phyloP scores from a whole-genome alignment of 768 basidiomycete genomes.

The Suillus lakei region DNA sequence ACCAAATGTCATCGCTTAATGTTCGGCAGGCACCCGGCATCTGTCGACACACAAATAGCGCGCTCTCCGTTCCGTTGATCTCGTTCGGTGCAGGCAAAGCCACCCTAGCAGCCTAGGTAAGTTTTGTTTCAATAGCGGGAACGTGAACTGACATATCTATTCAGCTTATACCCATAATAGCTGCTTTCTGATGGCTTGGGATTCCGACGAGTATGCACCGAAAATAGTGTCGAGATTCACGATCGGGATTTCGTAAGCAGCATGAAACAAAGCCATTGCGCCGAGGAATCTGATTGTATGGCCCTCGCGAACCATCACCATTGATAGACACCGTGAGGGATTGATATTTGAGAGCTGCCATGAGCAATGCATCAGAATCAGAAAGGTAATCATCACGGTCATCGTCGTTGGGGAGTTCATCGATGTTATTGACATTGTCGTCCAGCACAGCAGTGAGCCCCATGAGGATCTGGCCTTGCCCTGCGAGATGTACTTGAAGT shows the following conservation, averaged over 20 bases:
- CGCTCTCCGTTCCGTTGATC: too few species aligned
- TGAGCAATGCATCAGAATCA: not conserved
- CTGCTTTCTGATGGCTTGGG: too few species aligned
- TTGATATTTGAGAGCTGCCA: not conserved
- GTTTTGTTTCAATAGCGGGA: too few species aligned
- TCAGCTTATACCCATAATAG: too few species aligned
- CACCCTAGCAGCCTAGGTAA: too few species aligned
- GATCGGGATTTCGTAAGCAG: not conserved
- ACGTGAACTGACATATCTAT: too few species aligned
- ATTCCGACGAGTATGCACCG: too few species aligned
- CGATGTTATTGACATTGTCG: not conserved
- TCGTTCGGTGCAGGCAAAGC: too few species aligned
- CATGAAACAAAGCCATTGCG: constrained; percentile 17
- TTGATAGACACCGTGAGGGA: not conserved
- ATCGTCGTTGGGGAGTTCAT: not conserved
- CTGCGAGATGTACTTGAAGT: not conserved
- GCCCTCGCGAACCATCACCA: constrained; percentile 11
- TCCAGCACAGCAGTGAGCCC: not conserved
- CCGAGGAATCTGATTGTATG: constrained; percentile 18
- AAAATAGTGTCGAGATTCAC: not conserved
- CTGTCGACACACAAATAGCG: too few species aligned
- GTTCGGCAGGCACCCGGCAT: too few species aligned
- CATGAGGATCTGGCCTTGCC: not conserved
- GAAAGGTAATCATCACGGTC: not conserved
- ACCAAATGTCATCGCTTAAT: too few species aligned